These are phyloP conservation scores for Stephania japonica DNA, from an alignment of 164 flowering plant genomes.

Conservation along the genomic window DNA sequence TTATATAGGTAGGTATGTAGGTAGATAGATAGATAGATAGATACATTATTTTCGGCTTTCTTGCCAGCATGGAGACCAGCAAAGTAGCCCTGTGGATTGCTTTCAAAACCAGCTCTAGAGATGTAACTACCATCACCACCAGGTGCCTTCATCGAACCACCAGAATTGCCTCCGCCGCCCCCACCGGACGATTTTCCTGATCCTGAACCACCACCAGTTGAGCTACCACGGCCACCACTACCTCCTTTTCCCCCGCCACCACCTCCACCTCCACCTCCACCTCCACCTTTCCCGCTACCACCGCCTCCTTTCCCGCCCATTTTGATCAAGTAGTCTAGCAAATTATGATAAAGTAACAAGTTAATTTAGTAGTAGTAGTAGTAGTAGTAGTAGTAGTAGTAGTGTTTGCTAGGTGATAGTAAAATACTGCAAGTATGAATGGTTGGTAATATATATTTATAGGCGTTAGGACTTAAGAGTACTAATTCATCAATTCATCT, in stretches of 20 bases:
- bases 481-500: too few species aligned
- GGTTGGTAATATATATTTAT: too few species aligned
- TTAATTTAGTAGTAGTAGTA: too few species aligned
- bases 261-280: background rate
- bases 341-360: too few species aligned
- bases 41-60: background rate
- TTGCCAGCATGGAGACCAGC: background rate
- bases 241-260: background rate
- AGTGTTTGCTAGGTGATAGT: too few species aligned
- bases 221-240: background rate
- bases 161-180: background rate
- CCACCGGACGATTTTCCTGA: background rate
- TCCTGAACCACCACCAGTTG: too few species aligned
- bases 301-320: conserved; percentile 1
- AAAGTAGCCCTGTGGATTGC: conserved; percentile 1
- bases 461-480: too few species aligned
- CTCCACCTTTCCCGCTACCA: background rate
- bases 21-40: too few species aligned
- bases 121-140: background rate
- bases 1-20: too few species aligned
- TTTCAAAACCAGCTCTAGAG: background rate
- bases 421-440: too few species aligned
- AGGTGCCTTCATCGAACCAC: background rate
- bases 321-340: background rate
- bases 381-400: too few species aligned